Evolutionary conservation across 176 grass and related monocot genomes (phyloP).

Genomic region (Carex scoparia): DNA sequence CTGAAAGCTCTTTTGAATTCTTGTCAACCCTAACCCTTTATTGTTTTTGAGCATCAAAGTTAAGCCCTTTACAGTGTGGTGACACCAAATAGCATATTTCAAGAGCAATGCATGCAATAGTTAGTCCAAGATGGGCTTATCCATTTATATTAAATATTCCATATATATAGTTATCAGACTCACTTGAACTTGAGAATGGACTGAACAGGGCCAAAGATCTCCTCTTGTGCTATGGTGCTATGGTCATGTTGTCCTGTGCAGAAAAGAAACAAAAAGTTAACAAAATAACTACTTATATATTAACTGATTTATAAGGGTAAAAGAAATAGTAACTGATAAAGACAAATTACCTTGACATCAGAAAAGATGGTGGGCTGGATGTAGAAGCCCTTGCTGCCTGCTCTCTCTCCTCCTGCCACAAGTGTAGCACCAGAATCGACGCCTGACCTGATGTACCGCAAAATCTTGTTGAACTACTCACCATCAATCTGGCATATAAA

Average conservation of each 20-base stretch:
- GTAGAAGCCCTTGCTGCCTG: conserved; percentile 16
- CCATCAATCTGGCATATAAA: conserved; percentile 9
- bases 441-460: conserved; percentile 17
- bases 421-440: conserved; percentile 24
- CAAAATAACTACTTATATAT: background rate
- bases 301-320: background rate
- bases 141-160: background rate
- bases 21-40: background rate
- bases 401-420: conserved; percentile 19
- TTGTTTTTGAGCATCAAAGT: background rate
- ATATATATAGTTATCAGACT: background rate
- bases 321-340: background rate
- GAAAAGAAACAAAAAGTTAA: too few relatives aligned
- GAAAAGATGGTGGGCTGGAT: conserved; percentile 26
- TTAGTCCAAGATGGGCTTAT: too few relatives aligned
- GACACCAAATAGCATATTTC: background rate
- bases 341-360: conserved; percentile 7
- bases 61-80: background rate
- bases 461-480: conserved; percentile 15
- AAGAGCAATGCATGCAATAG: background rate
- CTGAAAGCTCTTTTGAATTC: background rate
- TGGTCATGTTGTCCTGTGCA: conserved; percentile 42
- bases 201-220: conserved; percentile 71
- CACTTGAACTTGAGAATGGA: conserved; percentile 77
- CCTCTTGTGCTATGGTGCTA: conserved; percentile 27